A percentile compares a stretch with the other conserved stretches of the same genome.
Conservation (phyloP, 2,329 filamentous ascomycete genomes). For the Apiospora sp. region DNA sequence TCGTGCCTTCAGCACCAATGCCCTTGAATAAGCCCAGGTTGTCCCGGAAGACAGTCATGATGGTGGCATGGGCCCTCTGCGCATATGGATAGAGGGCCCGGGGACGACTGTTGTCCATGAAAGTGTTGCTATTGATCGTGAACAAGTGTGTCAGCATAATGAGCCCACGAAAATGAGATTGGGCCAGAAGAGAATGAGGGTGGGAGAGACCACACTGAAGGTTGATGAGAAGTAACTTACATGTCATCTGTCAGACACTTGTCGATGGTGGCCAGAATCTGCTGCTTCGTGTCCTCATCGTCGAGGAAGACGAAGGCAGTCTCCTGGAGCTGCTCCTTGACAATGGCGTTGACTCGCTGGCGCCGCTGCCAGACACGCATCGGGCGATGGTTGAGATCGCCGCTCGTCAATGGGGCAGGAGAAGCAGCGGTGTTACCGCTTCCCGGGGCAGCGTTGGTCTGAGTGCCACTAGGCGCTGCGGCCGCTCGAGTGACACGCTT, state of each 20-base stretch:
- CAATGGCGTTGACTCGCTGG: not conserved
- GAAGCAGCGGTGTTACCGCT: not conserved
- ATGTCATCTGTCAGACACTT: not conserved
- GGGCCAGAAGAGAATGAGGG: too few relatives aligned
- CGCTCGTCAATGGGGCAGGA: not conserved
- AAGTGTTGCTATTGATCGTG: not conserved
- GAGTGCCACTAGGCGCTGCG: not conserved
- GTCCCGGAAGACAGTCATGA: not conserved
- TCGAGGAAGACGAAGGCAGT: not conserved
- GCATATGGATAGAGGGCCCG: not conserved
- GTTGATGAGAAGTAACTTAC: not conserved
- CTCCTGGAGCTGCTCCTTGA: not conserved
- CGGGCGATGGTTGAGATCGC: not conserved
- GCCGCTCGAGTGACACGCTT: not conserved
- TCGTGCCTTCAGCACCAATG: not conserved
- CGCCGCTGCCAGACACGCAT: not conserved
- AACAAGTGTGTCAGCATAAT: not conserved
- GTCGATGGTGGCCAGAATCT: not conserved
- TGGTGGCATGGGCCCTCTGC: not conserved
- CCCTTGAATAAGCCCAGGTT: not conserved
- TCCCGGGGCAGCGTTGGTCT: not conserved
- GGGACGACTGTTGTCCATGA: not conserved
- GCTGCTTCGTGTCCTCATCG: not conserved
- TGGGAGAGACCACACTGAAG: too few relatives aligned
- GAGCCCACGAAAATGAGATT: not conserved